Evolutionary conservation across 176 grass and related monocot genomes (phyloP), one percentile per base, ranked within the genome.

Genomic region (Hordeum marinum): DNA sequence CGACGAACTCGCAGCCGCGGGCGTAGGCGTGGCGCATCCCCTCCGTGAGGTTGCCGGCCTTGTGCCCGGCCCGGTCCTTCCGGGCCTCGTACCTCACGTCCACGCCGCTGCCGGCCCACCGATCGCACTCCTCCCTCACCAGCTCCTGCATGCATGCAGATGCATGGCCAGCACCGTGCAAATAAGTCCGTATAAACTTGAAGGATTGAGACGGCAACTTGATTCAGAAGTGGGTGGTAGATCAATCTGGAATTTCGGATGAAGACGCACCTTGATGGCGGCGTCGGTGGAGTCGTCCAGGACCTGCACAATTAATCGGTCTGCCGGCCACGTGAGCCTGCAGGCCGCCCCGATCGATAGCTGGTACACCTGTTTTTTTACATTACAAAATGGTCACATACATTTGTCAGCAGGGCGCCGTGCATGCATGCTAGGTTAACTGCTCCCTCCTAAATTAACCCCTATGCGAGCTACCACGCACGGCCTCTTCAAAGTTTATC

Each of bases 221-320:
- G 5, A 11, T 7, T 0, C 3, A 68, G 18, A 6, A 1, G 37
- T n/a, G 15, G 45, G 45, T 48, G 14, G 45, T 0, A 4, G 45
- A 48, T n/a, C n/a, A n/a, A n/a, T n/a, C n/a, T n/a, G n/a, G n/a
- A n/a, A n/a, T n/a, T n/a, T n/a, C n/a, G n/a, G n/a, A n/a, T n/a
- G n/a, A n/a, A n/a, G n/a, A n/a, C n/a, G n/a, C 11, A 90, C 94
- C 86, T 91, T 93, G 85, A 83, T 77, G 82, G 41, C 41, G 64
- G 50, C 23, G 63, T 97, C 94, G 17, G 94, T 97, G 18, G 94
- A 97, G 84, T 97, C 94, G 70, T 97, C 94, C 55, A 97, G 40
- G 35, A 97, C 91, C 81, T 97, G 94, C 32, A 97, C 82, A 5
- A 94, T 88, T 21, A 97, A 32, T 68, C 89, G 87, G 81, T 97